Base-by-base conservation (phyloP, 768 basidiomycete species). In the Ramaria rubella region DNA sequence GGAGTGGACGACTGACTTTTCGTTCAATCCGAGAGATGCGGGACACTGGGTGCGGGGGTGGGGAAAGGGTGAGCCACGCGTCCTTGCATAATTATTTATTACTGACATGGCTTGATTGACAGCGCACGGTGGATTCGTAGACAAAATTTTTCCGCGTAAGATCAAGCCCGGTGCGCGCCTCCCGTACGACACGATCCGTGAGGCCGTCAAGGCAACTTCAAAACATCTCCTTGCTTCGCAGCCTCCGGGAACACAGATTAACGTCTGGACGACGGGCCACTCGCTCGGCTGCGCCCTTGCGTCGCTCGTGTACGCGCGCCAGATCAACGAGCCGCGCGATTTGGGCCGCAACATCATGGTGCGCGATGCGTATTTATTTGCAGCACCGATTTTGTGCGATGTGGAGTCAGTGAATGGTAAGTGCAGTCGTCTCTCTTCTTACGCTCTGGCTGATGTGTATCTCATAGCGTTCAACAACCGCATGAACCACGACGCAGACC, bases 1-100 rank as follows among this genome's bases (percentile, higher is more conserved):
- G 7, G 63, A 64, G 45, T 64, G 63, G 63, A 53, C 57, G 24
- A 51, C 59, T 3, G 63, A 64, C 40, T 64, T 64, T 29, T 52
- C 59, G 11, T 61, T 59, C 43, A 53, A 55, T 9, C 55, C 60
- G 12, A 31, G 60, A 43, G 58, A 61, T 44, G 62, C 58, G 2
- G 62, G 62, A 11, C 36, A 60, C 27, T 60, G 63, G 54, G 58
- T 64, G 14, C 24, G 59, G 9, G 61, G 63, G 11, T 64, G 60
- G 45, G 61, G 61, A 19, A 58, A 58, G 36, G 59, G 60, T 50
- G 54, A 29, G 21, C 33, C n/a, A 5, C 33, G 23, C 46, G 15
- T 48, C 6, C 45, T 30, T 48, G 17, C 8, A 24, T 56, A 14
- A 31, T 3, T 11, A 14, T 11, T 8, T 19, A 29, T 44, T 1